Evolutionary conservation across 495 filamentous ascomycete species (phyloP), one percentile per base, ranked within the genome.

Genomic region (Podospora anserina): DNA sequence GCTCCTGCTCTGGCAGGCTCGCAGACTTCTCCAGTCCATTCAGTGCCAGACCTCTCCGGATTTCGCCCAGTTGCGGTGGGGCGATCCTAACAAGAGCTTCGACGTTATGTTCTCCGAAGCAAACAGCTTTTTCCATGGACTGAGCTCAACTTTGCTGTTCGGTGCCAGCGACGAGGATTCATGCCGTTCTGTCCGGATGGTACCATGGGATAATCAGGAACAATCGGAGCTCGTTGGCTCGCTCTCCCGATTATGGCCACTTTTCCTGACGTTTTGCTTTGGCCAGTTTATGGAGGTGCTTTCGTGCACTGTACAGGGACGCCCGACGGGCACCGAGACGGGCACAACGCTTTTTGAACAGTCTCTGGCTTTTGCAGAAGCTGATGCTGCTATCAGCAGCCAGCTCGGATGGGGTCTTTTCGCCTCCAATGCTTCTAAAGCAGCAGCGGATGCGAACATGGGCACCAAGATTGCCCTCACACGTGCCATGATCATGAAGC

Each of bases 261-360:
- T 96, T 2, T 98, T 98, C 74, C 78, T 90, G 64, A 87, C 89
- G 0, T 82, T 97, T 13, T 95, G 92, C 66, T 73, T 95, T 2
- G 91, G 91, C 70, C 92, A 97, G 72, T 95, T 97, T 72, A 77
- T 96, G 28, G 95, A 98, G 75, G 93, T 90, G 0, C 81, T 98
- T 23, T 88, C 90, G 5, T 94, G 92, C 76, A 91, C 94, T 4
- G 82, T 98, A n/a, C 93, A 96, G 70, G 93, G 94, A n/a, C 86
- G 90, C 13, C 83, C 84, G 3, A 83, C 90, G 5, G 86, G 89
- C 68, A 89, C 92, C 0, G 95, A 98, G 79, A 95, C 93, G 0
- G 93, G 94, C 5, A 97, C 98, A 92, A 97, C 94, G 0, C 86
- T 98, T 20, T 95, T 99, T 75, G 95, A 99, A 71, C 93, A 97